A percentile compares a stretch with the other conserved stretches of the same genome.
phyloP scores from a whole-genome alignment of 345 rosid genomes.

The Corchorus capsularis region DNA sequence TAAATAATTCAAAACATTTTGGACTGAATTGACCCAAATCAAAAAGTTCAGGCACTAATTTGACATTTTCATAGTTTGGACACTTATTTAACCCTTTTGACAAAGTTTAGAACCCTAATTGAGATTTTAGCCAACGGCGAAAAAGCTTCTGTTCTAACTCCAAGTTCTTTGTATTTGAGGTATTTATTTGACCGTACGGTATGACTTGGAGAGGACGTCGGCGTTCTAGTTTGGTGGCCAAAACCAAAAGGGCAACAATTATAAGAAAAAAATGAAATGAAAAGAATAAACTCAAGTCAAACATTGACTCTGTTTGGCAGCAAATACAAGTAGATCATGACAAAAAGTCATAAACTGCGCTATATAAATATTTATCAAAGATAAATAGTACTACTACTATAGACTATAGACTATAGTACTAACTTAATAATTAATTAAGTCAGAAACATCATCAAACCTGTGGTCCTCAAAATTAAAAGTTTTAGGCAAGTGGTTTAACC shows the following conservation, averaged over 20 bases:
- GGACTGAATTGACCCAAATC: no score
- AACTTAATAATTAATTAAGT: no score
- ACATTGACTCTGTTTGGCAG: neutral
- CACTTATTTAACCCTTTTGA: no score
- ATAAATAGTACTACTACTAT: neutral
- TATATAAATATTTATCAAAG: neutral
- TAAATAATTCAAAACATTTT: no score
- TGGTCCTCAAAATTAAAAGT: neutral
- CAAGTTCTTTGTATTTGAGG: neutral
- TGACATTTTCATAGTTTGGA: no score
- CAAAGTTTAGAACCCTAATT: no score
- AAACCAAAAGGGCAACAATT: neutral
- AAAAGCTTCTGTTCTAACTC: neutral
- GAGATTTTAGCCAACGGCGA: no score
- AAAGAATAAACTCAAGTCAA: neutral
- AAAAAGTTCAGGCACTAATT: no score
- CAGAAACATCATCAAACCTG: neutral
- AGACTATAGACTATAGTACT: no score
- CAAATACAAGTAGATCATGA: neutral
- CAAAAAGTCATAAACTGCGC: neutral
- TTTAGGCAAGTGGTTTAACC: conserved; percentile 12
- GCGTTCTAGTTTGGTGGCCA: conserved; percentile 19
- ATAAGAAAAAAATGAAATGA: neutral
- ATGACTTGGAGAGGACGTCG: neutral
- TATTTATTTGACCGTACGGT: neutral